Evolutionary conservation across 139 green algal genomes (phyloP), one percentile per base, ranked within the genome.

Genomic region (Closterium sp.): DNA sequence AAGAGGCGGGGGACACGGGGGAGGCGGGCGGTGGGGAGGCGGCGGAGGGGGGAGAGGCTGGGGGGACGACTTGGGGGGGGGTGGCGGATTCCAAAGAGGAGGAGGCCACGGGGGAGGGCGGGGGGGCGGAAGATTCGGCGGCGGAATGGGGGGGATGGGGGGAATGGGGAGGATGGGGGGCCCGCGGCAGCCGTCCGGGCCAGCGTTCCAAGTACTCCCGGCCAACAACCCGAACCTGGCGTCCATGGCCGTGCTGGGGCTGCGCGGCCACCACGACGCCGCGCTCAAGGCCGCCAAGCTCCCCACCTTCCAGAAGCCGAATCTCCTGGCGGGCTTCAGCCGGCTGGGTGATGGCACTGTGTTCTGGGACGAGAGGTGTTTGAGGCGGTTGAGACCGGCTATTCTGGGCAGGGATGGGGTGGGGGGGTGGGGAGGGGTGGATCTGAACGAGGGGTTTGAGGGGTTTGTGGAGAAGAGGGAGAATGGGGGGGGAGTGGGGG

Each of bases 391-490:
- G n/a, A 34, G 36, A 28, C 64, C 38, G 10, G 33, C 88, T 43
- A 89, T 35, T 32, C 25, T 91, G 16, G 19, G 30, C 55, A 89
- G 30, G 38, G 38, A 21, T 9, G 83, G 25, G 23, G 16, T 89
- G 21, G 34, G 90, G 25, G 23, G 76, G 33, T 32, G 87, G 43
- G 16, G 1, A 0, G 89, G 69, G 8, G 66, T 28, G n/a, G 89
- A 92, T 81, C 89, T 92, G 21, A 92, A 92, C 33, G n/a, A 33
- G 8, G 89, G 89, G 25, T 92, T 89, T 43, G 83, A 90, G 31
- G 34, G 28, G 36, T 92, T 90, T 34, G 30, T 90, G 19, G 83
- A 85, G 64, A 92, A 92, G 64, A 12, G 83, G 2, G 89, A 92
- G 4, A 32, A 31, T 92, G 38, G 33, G 31, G 84, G 43, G 84